Evolutionary conservation across 305 asterid genomes (phyloP).

Genomic region (Plantago rigida): DNA sequence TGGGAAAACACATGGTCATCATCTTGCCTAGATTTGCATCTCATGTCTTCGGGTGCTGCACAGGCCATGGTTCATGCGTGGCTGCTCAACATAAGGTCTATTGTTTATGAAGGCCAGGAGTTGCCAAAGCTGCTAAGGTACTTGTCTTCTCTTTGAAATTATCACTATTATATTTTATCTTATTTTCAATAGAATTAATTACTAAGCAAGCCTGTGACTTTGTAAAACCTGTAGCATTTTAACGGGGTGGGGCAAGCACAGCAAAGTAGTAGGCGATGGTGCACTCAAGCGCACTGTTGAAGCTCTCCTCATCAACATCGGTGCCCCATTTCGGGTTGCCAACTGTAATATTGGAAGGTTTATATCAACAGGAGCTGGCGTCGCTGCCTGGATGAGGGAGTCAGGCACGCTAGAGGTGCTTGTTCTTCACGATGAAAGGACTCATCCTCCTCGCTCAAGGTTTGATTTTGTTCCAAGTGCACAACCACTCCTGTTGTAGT

Average conservation of each 20-base stretch:
- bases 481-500: slow-evolving; percentile 33
- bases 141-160: too few relatives aligned
- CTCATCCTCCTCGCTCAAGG: slow-evolving; percentile 23
- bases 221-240: slow-evolving; percentile 46
- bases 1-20: slow-evolving; percentile 77
- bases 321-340: slow-evolving; percentile 71
- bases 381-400: slow-evolving; percentile 75
- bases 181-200: too few relatives aligned
- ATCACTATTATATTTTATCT: too few relatives aligned
- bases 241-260: slow-evolving; percentile 99
- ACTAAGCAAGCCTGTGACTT: background rate
- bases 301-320: slow-evolving; percentile 64
- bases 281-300: slow-evolving; percentile 70
- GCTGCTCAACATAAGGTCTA: slow-evolving; percentile 68
- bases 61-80: slow-evolving; percentile 93
- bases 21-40: slow-evolving; percentile 84
- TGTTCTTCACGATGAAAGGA: slow-evolving; percentile 65
- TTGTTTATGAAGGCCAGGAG: slow-evolving; percentile 79
- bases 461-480: slow-evolving; percentile 29
- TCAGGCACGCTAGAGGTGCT: slow-evolving; percentile 70
- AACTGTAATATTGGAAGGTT: slow-evolving; percentile 80
- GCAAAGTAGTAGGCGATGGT: slow-evolving; percentile 85
- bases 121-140: slow-evolving; percentile 71
- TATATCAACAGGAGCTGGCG: slow-evolving; percentile 64
- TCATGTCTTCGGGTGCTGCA: slow-evolving; percentile 94